Evolutionary conservation across 2,329 filamentous ascomycete species (phyloP).

Genomic region (Pyrenophora seminiperda): DNA sequence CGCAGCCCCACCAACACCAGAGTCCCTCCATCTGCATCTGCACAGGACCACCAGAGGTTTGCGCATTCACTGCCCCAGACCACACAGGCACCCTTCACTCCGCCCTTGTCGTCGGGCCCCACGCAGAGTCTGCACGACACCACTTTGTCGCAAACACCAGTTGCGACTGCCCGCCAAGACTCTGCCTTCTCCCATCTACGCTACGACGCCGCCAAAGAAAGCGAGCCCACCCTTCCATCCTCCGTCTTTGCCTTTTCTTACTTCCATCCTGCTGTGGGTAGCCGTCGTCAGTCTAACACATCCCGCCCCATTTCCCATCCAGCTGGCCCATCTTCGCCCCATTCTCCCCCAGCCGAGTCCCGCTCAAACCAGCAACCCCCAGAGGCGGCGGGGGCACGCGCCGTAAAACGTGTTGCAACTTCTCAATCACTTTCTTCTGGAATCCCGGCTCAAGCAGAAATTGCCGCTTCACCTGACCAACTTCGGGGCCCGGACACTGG

Average conservation of each 20-base stretch:
- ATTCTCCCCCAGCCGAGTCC: slow-evolving; percentile 7
- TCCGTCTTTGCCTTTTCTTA: slow-evolving; percentile 20
- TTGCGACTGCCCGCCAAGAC: slow-evolving; percentile 25
- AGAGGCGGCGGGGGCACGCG: slow-evolving; percentile 8
- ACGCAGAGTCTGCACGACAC: slow-evolving; percentile 2
- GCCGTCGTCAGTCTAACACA: slow-evolving; percentile 18
- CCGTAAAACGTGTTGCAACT: slow-evolving; percentile 5
- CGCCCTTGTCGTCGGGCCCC: slow-evolving; percentile 11
- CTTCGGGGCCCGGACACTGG: slow-evolving; percentile 11
- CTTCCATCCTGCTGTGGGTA: slow-evolving; percentile 7
- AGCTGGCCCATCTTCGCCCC: slow-evolving; percentile 12
- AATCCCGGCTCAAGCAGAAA: slow-evolving; percentile 2
- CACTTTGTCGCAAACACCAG: slow-evolving; percentile 15
- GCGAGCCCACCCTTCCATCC: slow-evolving; percentile 15
- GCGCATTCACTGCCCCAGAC: slow-evolving; percentile 7
- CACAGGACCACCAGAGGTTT: slow-evolving; percentile 13
- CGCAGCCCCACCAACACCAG: slow-evolving; percentile 19
- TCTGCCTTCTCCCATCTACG: slow-evolving; percentile 23
- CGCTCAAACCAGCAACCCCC: slow-evolving; percentile 9
- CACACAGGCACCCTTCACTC: slow-evolving; percentile 12
- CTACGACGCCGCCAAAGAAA: slow-evolving; percentile 22
- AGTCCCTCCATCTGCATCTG: slow-evolving; percentile 8
- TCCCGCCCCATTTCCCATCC: slow-evolving; percentile 12
- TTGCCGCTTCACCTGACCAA: slow-evolving; percentile 21
- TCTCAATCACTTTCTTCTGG: slow-evolving; percentile 11